Conservation (phyloP, 192 early-diverging fungal genomes). For the Mortierella alpina region DNA sequence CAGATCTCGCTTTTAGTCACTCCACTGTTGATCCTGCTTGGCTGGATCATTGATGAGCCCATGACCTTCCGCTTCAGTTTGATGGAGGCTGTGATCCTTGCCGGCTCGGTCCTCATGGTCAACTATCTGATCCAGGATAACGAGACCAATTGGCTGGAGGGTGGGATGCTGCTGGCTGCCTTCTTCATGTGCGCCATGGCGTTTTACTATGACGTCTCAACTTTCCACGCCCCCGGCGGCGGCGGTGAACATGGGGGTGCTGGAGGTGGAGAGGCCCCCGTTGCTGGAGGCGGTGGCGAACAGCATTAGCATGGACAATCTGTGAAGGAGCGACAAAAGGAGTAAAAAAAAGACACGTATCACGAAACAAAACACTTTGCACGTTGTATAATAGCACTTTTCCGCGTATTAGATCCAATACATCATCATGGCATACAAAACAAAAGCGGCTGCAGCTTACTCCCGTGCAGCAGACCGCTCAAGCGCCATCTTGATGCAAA, state of each 20-base stretch:
- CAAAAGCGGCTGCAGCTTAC: too few species aligned
- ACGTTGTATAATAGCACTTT: too few species aligned
- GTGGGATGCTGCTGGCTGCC: conserved; percentile 78
- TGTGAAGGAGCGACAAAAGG: too few species aligned
- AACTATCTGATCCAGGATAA: conserved; percentile 87
- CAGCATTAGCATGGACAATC: not conserved
- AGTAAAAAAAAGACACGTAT: too few species aligned
- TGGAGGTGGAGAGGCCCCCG: not conserved
- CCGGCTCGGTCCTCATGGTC: conserved; percentile 79
- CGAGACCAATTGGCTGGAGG: conserved; percentile 92
- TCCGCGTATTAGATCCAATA: too few species aligned
- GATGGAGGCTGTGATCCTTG: conserved; percentile 83
- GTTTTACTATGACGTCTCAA: conserved; percentile 76
- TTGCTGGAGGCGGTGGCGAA: not conserved
- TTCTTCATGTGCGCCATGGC: conserved; percentile 89
- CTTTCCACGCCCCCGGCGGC: not conserved
- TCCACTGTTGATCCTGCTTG: conserved; percentile 74
- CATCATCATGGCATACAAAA: too few species aligned
- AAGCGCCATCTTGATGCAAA: too few species aligned
- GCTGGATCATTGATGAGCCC: conserved; percentile 82
- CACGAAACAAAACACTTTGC: not conserved
- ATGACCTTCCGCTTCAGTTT: conserved; percentile 85
- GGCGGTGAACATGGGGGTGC: not conserved
- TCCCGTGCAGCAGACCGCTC: too few species aligned
- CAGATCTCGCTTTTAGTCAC: conserved; percentile 88